phyloP scores from a whole-genome alignment of 257 asterid species.

The Paraleonurus japonicus region DNA sequence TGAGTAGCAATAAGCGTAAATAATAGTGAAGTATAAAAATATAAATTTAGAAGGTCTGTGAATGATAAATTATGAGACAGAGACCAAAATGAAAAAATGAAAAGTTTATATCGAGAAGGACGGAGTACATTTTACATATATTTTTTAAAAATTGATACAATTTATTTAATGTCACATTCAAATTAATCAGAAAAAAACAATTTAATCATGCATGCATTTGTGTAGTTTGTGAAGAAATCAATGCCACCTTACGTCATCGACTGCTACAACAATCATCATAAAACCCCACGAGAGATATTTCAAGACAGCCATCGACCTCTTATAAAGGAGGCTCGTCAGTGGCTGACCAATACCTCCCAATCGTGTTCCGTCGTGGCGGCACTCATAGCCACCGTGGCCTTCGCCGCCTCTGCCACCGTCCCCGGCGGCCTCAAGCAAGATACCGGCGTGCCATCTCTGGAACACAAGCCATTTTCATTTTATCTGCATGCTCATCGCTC shows the following conservation, averaged over 20 bases:
- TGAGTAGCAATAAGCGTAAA: too few species aligned
- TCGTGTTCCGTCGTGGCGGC: not conserved
- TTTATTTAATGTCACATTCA: too few species aligned
- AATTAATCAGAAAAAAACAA: too few species aligned
- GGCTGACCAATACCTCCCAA: not conserved
- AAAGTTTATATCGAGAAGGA: too few species aligned
- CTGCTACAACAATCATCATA: not conserved
- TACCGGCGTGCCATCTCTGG: not conserved
- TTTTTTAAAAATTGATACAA: too few species aligned
- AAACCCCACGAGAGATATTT: not conserved
- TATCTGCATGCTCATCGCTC: not conserved
- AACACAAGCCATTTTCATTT: not conserved
- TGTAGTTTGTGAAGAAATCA: too few species aligned
- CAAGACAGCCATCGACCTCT: not conserved
- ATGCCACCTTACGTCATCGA: not conserved
- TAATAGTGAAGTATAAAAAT: too few species aligned
- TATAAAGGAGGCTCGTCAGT: not conserved
- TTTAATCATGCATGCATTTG: too few species aligned
- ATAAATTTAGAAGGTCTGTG: too few species aligned
- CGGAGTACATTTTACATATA: too few species aligned
- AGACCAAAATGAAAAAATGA: too few species aligned
- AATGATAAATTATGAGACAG: too few species aligned
- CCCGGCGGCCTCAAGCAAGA: not conserved
- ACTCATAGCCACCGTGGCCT: not conserved
- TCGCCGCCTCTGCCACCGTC: not conserved